Evolutionary conservation across 768 basidiomycete species (phyloP).

Genomic region (Roridomyces roridus): DNA sequence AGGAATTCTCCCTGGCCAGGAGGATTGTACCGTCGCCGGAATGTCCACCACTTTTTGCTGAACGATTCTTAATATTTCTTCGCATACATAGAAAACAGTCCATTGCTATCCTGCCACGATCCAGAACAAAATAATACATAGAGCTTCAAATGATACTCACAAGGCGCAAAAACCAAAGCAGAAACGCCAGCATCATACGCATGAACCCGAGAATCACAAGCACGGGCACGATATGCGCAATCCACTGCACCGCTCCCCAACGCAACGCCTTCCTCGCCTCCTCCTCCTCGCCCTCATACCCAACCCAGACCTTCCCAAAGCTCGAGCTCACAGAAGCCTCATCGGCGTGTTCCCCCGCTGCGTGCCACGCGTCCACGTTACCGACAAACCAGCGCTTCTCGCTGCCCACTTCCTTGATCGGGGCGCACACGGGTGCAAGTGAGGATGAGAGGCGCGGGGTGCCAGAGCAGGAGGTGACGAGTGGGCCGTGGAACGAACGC

Average conservation of each 20-base stretch:
- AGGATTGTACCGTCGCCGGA: no score
- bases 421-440: background rate
- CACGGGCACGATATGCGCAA: no score
- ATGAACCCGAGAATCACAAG: background rate
- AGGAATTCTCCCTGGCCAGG: no score
- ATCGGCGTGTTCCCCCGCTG: background rate
- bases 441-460: background rate
- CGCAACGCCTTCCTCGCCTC: background rate
- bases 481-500: conserved; percentile 7
- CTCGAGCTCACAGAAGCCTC: background rate
- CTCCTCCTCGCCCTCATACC: conserved; percentile 7
- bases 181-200: no score
- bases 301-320: conserved; percentile 5
- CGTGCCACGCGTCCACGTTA: conserved; percentile 2
- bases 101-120: background rate
- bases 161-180: no score
- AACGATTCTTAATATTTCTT: no score
- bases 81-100: background rate
- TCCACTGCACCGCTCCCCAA: background rate
- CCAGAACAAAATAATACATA: background rate
- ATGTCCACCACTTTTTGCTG: no score
- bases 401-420: background rate
- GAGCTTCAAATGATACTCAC: no score
- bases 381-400: conserved; percentile 10
- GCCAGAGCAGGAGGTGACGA: conserved; percentile 2